phyloP scores from a whole-genome alignment of 371 early-diverging fungal genomes.

The Choanephora cucurbitarum region DNA sequence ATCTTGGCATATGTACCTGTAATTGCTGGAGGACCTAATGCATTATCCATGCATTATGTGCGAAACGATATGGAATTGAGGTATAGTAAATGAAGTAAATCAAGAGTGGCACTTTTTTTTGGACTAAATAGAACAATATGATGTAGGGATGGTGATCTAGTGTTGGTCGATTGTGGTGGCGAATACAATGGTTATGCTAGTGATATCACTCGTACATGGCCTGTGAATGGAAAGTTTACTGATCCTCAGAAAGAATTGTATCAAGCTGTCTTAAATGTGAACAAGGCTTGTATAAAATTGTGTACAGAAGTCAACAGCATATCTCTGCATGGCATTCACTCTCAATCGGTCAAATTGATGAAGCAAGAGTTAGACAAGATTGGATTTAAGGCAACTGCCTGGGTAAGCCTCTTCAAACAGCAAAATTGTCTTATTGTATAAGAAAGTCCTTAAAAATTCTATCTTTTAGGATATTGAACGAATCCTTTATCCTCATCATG shows the following conservation, averaged over 20 bases:
- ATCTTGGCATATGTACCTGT: slow-evolving; percentile 96
- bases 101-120: background rate
- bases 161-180: slow-evolving; percentile 93
- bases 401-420: slow-evolving; percentile 37
- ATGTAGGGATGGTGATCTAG: slow-evolving; percentile 76
- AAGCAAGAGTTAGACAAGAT: slow-evolving; percentile 66
- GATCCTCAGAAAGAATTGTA: slow-evolving; percentile 84
- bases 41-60: slow-evolving; percentile 93
- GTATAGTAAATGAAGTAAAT: slow-evolving; percentile 22
- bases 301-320: slow-evolving; percentile 72
- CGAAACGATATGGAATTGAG: slow-evolving; percentile 74
- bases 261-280: slow-evolving; percentile 80
- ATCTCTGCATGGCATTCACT: slow-evolving; percentile 85
- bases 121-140: too few species aligned
- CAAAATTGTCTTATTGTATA: background rate
- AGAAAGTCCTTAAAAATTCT: background rate
- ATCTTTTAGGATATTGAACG: slow-evolving; percentile 64
- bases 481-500: slow-evolving; percentile 90
- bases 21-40: slow-evolving; percentile 91
- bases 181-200: slow-evolving; percentile 88
- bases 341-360: slow-evolving; percentile 64
- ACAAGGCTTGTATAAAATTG: slow-evolving; percentile 83
- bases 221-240: slow-evolving; percentile 87
- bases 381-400: slow-evolving; percentile 59
- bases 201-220: slow-evolving; percentile 96